A percentile compares a stretch with the other conserved stretches of the same genome.
Conservation (phyloP, 176 grass and related monocot species). For the Juncus effusus region DNA sequence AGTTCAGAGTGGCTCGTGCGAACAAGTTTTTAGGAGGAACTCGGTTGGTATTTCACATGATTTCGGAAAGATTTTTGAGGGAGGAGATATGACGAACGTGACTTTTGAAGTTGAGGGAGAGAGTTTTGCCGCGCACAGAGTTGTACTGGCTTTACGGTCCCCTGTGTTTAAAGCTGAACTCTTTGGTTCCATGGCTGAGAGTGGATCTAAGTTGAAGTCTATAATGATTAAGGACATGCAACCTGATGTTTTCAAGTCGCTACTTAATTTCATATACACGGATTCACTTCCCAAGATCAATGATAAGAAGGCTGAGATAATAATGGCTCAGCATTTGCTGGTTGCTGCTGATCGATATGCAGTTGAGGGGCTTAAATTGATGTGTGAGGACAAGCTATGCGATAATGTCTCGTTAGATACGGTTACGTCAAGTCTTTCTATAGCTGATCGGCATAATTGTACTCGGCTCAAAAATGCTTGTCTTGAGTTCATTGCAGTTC, state of each 20-base stretch:
- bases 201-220: too few relatives aligned
- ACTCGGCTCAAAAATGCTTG: slow-evolving; percentile 4
- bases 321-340: slow-evolving; percentile 34
- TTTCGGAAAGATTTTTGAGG: slow-evolving; percentile 1
- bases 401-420: slow-evolving; percentile 8
- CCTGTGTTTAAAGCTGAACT: slow-evolving; percentile 35
- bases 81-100: not conserved
- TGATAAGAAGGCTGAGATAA: not conserved
- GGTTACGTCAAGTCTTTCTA: not conserved
- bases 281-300: slow-evolving; percentile 17
- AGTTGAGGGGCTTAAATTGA: slow-evolving; percentile 35
- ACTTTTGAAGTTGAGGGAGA: not conserved
- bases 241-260: not conserved
- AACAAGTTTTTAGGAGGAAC: not conserved
- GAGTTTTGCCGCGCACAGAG: slow-evolving; percentile 16
- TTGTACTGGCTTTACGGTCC: slow-evolving; percentile 26
- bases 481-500: slow-evolving; percentile 12
- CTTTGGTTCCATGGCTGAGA: slow-evolving; percentile 29
- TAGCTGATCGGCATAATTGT: not conserved
- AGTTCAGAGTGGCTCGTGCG: not conserved
- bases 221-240: slow-evolving; percentile 29
- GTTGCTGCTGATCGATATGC: slow-evolving; percentile 34
- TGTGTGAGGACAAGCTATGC: slow-evolving; percentile 19
- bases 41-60: not conserved
- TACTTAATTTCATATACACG: slow-evolving; percentile 39